Evolutionary conservation across 2,329 filamentous ascomycete genomes (phyloP), one percentile per base, ranked within the genome.

Genomic region (Catunica adiposa): DNA sequence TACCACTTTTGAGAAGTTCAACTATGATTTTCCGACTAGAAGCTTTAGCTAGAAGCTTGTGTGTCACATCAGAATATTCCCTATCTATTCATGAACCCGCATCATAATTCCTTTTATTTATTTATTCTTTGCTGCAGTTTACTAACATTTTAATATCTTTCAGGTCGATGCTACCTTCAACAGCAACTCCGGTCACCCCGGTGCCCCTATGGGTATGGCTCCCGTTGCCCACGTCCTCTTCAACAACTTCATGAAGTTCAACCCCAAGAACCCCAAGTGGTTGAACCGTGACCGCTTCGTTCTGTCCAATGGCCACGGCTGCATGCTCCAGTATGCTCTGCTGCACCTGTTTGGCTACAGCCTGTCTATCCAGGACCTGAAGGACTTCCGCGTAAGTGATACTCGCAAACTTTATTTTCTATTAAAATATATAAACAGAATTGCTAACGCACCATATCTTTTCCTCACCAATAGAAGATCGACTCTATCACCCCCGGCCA

Each of bases 181-280:
- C 71, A 88, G 90, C 70, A 97, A 97, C 81, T 96, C 90, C 62
- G 92, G 92, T 69, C 92, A 98, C 76, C 92, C 92, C 67, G 92
- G 92, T 79, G 92, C 92, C 71, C 92, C 92, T 66, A 98, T 98
- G 79, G 80, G 80, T 69, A 80, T 97, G 87, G 92, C 92, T 67
- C 90, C 92, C 61, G 82, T 89, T 67, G 84, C 92, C 71, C 92
- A 97, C 79, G 88, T 97, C 66, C 82, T 98, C 62, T 98, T 87
- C 77, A 94, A 95, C 82, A 94, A 92, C 73, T 94, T 96, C 79
- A 88, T 98, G 88, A 94, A 75, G 71, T 98, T 96, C 81, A 98
- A 97, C 84, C 92, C 92, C 66, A 94, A 96, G 84, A 96, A 95
- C 81, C 87, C 92, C 65, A 78, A 88, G 62, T 98, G 89, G 89